Conservation (phyloP, 2,329 filamentous ascomycete genomes). For the Aspergillus costaricaensis region DNA sequence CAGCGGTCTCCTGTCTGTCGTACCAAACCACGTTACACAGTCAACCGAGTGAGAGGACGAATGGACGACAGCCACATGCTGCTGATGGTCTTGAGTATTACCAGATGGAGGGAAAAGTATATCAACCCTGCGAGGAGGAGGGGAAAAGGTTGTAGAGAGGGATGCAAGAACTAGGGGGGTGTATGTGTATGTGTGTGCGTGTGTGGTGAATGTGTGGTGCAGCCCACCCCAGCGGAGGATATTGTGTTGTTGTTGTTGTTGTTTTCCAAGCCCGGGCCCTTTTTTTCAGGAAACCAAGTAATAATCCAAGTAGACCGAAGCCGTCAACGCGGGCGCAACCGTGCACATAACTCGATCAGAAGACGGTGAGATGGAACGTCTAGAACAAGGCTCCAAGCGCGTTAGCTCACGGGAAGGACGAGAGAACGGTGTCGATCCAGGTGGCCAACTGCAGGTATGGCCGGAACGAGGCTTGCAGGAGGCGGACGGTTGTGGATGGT, state of each 20-base stretch:
- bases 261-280: slow-evolving; percentile 4
- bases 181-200: neutral
- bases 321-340: slow-evolving; percentile 15
- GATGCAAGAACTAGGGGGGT: neutral
- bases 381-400: slow-evolving; percentile 23
- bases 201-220: neutral
- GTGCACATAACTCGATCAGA: slow-evolving; percentile 25
- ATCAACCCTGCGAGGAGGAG: neutral
- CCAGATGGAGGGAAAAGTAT: slow-evolving; percentile 7
- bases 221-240: slow-evolving; percentile 1
- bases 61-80: slow-evolving; percentile 41
- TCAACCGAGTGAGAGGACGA: slow-evolving; percentile 31
- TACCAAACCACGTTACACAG: slow-evolving; percentile 40
- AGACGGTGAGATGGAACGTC: slow-evolving; percentile 25
- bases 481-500: slow-evolving; percentile 5
- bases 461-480: neutral
- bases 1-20: slow-evolving; percentile 24
- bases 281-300: slow-evolving; percentile 13
- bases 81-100: slow-evolving; percentile 17
- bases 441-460: neutral
- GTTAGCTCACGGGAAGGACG: slow-evolving; percentile 10
- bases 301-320: slow-evolving; percentile 19
- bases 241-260: slow-evolving; percentile 3
- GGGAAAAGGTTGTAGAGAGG: neutral
- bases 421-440: slow-evolving; percentile 13